Percentiles rank a stretch among this genome's conserved stretches.
phyloP scores from a whole-genome alignment of 805 yeast species.

The Debaryomyces prosopidis region DNA sequence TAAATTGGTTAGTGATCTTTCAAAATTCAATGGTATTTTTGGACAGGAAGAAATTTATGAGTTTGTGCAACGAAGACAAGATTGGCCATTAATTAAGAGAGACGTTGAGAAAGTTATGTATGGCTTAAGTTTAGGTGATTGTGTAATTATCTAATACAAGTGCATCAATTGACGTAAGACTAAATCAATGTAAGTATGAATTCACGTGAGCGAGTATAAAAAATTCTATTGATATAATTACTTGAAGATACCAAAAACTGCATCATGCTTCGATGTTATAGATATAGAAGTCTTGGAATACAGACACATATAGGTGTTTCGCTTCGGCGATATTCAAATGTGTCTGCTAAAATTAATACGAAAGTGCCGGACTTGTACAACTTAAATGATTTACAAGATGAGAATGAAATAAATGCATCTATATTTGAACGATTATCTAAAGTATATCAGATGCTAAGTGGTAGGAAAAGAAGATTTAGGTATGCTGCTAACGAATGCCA shows the following conservation, averaged over 20 bases:
- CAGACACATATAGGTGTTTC: too few relatives aligned
- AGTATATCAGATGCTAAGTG: constrained; percentile 13
- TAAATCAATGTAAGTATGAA: background rate
- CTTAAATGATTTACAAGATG: constrained; percentile 1
- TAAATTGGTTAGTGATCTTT: constrained; percentile 74
- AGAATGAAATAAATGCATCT: constrained; percentile 3
- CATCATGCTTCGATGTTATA: background rate
- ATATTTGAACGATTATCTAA: constrained; percentile 14
- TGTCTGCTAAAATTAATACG: too few relatives aligned
- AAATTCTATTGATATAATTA: background rate
- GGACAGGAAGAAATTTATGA: constrained; percentile 94
- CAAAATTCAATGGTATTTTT: constrained; percentile 85
- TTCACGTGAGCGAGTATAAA: background rate
- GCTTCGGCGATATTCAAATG: too few relatives aligned
- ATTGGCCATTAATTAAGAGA: constrained; percentile 74
- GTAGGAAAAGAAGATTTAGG: constrained; percentile 8
- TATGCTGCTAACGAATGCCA: constrained; percentile 14
- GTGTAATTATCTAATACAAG: constrained; percentile 29
- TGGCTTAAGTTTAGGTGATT: constrained; percentile 82
- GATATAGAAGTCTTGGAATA: background rate
- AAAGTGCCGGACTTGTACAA: background rate
- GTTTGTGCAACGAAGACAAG: constrained; percentile 82
- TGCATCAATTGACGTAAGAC: background rate
- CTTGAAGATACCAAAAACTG: background rate
- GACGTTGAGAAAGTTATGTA: constrained; percentile 95